A percentile compares a stretch with the other conserved stretches of the same genome.
Evolutionary conservation across 805 yeast species (phyloP).

Genomic region (Novakomyces olei): DNA sequence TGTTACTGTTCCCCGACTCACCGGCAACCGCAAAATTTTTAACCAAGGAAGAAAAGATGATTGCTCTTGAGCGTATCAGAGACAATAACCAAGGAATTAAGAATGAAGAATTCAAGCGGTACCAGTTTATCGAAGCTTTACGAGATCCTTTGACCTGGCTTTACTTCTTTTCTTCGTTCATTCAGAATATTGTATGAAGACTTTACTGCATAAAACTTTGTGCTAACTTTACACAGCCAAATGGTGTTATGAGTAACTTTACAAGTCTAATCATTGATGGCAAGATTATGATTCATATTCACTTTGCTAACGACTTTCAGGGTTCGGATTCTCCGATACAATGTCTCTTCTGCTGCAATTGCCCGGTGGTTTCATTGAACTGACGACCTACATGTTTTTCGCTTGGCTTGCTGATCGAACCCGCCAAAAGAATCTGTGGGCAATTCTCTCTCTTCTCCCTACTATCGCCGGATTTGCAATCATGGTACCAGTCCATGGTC

Average conservation of each 20-base stretch:
- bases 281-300: too few relatives aligned
- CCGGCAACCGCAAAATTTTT: conserved; percentile 24
- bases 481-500: conserved; percentile 1
- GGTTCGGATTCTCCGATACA: too few relatives aligned
- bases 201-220: too few relatives aligned
- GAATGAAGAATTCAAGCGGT: conserved; percentile 28
- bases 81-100: conserved; percentile 36
- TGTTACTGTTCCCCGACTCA: conserved; percentile 27
- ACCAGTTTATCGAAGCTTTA: conserved; percentile 31
- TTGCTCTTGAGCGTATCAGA: conserved; percentile 29
- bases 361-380: too few relatives aligned
- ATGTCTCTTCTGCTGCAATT: too few relatives aligned
- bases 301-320: too few relatives aligned
- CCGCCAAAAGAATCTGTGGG: not conserved
- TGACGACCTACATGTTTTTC: too few relatives aligned
- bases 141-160: conserved; percentile 30
- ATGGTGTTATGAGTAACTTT: too few relatives aligned
- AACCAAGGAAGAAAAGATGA: conserved; percentile 21
- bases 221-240: too few relatives aligned
- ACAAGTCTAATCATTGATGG: too few relatives aligned
- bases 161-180: too few relatives aligned
- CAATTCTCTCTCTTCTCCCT: not conserved
- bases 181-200: too few relatives aligned
- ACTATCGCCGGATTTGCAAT: not conserved
- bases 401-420: not conserved